Evolutionary conservation across 2,329 filamentous ascomycete genomes (phyloP).

Genomic region (Tolypocladium pustulatum): DNA sequence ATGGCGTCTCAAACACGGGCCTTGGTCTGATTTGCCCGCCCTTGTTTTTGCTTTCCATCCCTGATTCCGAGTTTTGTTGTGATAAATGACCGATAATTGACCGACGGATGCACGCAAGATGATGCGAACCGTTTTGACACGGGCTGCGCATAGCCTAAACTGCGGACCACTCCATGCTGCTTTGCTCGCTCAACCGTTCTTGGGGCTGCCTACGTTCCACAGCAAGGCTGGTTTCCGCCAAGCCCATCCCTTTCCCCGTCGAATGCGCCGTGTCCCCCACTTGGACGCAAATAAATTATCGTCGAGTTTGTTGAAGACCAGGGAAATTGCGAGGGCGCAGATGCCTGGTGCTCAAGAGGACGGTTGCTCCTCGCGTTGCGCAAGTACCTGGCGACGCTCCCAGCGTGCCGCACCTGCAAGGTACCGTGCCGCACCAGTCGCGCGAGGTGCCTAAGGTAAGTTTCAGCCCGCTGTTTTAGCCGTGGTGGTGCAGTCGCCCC

Average conservation of each 20-base stretch:
- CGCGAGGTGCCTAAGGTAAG: not conserved
- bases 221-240: not conserved
- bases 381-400: not conserved
- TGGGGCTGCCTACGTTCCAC: too few species aligned
- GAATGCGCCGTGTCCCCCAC: not conserved
- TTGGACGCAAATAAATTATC: not conserved
- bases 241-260: not conserved
- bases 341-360: not conserved
- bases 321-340: not conserved
- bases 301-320: not conserved
- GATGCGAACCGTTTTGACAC: too few species aligned
- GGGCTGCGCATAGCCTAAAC: too few species aligned
- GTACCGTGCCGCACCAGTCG: not conserved
- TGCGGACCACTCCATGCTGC: not conserved
- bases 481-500: not conserved
- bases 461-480: conserved; percentile 1
- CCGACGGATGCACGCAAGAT: too few species aligned
- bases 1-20: not conserved
- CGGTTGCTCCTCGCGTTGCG: not conserved
- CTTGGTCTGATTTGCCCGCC: not conserved
- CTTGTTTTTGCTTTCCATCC: not conserved
- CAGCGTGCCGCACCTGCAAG: not conserved
- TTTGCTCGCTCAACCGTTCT: too few species aligned
- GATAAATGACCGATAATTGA: not conserved
- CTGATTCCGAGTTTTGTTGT: not conserved